Base-by-base conservation (phyloP, 768 basidiomycete species). In the Suillus paluster region DNA sequence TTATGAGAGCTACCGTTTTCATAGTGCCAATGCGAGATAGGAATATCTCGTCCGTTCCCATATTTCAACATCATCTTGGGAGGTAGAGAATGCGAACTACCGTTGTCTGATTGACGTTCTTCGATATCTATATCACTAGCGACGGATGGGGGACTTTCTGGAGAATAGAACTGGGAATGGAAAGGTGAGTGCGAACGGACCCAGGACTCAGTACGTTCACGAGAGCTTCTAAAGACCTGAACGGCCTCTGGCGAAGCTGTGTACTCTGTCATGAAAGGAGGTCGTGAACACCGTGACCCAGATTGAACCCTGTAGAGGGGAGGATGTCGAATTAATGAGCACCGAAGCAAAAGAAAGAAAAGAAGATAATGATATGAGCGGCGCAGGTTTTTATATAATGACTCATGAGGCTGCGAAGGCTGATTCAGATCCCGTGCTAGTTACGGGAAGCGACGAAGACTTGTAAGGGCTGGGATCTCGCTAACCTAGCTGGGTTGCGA, bases 41-140 rank as follows among this genome's bases (percentile, higher is more conserved):
- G 86, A 9, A 87, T 73, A 73, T 90, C 87, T 42, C 86, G 72
- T 3, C 91, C 89, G 69, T 89, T 86, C 23, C 77, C 79, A 71
- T 86, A 92, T 59, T 84, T 84, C 67, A 92, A 75, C 62, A 91
- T 75, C 88, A 92, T 90, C 67, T 83, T 85, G 4, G 91, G 90
- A 2, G 91, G 91, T 12, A 85, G 67, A 0, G 82, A 83, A 62
- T 76, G 77, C 17, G 71, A 65, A 64, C 80, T 82, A 61, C 73
- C 78, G 0, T 72, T 73, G 67, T 82, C 81, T 5, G 82, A 81
- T 7, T 75, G 78, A 59, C 60, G 63, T 11, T 67, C 73, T 7
- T 66, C 66, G 60, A 74, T 68, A n/a, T 78, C 82, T 44, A 82
- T 72, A 36, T 86, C 71, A 38, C 75, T 79, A 44, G 60, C 63